These are phyloP conservation scores for Aspergillus sp. DNA, from an alignment of 2,329 filamentous ascomycete species.

Conservation along the genomic window DNA sequence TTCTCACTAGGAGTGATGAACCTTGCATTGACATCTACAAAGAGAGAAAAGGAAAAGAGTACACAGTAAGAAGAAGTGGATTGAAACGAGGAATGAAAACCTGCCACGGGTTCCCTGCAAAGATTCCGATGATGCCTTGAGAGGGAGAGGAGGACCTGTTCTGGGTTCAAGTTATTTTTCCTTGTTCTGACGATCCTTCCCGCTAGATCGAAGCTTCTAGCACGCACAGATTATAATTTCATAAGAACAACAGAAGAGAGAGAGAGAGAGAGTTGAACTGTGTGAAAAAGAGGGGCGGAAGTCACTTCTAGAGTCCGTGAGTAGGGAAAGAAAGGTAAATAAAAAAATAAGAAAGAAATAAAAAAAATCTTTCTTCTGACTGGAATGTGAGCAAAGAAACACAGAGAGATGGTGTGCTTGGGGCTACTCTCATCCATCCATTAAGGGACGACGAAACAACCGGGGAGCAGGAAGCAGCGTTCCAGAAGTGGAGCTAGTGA, in stretches of 20 bases:
- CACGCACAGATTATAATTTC: neutral
- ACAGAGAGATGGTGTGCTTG: neutral
- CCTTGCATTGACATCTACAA: constrained; percentile 11
- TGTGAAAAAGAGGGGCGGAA: too few species aligned
- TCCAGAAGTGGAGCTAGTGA: constrained; percentile 17
- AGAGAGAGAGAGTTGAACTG: too few species aligned
- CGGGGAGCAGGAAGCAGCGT: constrained; percentile 3
- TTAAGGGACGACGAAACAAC: constrained; percentile 2
- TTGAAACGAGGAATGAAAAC: neutral
- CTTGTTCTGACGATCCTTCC: constrained; percentile 1
- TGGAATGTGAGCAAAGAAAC: constrained; percentile 2
- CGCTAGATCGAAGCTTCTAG: neutral
- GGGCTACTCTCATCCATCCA: constrained; percentile 2
- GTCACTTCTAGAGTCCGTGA: too few species aligned
- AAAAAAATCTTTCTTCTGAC: neutral
- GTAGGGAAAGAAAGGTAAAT: neutral
- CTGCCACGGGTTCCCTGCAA: neutral
- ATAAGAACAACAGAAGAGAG: neutral
- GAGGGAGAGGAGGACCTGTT: too few species aligned
- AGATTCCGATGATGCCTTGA: neutral
- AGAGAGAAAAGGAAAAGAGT: neutral
- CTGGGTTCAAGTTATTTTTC: neutral
- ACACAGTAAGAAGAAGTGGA: neutral
- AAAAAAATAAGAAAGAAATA: neutral
- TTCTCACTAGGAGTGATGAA: constrained; percentile 9